A percentile compares a stretch with the other conserved stretches of the same genome.
Evolutionary conservation across 73 alveolate species (phyloP).

Genomic region (Paramecium sonneborni): DNA sequence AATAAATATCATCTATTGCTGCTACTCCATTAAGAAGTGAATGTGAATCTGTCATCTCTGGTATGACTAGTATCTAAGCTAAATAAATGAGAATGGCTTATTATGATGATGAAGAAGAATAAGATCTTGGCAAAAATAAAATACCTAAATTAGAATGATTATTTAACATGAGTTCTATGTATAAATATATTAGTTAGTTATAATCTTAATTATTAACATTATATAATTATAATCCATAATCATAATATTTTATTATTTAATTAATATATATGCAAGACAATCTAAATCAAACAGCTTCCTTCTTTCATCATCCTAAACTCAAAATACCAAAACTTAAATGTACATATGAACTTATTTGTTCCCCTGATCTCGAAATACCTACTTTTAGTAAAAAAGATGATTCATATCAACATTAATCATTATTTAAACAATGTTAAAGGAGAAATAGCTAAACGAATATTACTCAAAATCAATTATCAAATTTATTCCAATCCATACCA

Average conservation of each 20-base stretch:
- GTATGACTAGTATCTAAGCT: conserved; percentile 47
- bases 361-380: conserved; percentile 30
- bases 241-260: neutral
- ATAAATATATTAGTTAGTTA: neutral
- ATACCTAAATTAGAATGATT: conserved; percentile 31
- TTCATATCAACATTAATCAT: neutral
- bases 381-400: neutral
- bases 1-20: neutral
- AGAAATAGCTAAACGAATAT: neutral
- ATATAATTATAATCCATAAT: neutral
- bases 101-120: neutral
- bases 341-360: neutral
- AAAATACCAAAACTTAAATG: neutral
- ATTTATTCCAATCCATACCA: neutral
- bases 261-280: neutral
- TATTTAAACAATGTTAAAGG: neutral
- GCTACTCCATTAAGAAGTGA: conserved; percentile 20
- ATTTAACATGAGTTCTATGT: neutral
- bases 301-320: neutral
- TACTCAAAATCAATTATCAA: neutral
- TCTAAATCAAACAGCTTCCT: neutral
- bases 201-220: neutral
- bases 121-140: neutral
- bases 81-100: conserved; percentile 46
- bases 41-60: conserved; percentile 34